A percentile compares a stretch with the other conserved stretches of the same genome.
phyloP scores from a whole-genome alignment of 768 basidiomycete species.

The Gloeopeniophorella convolvens region DNA sequence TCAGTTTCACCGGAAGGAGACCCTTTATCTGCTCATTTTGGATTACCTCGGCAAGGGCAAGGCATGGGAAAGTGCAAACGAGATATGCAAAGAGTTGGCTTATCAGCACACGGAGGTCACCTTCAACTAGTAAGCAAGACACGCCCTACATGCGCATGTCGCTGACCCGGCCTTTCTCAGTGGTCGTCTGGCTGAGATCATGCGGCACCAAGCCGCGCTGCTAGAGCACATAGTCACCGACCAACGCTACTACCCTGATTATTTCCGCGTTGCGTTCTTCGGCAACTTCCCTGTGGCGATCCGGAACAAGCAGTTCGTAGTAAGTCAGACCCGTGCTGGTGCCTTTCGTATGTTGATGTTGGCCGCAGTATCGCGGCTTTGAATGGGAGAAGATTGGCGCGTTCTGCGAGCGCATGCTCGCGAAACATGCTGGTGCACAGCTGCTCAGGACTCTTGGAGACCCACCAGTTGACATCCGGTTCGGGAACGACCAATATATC shows the following conservation, averaged over 20 bases:
- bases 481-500: slow-evolving; percentile 76
- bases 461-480: slow-evolving; percentile 74
- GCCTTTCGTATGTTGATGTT: neutral
- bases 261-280: slow-evolving; percentile 90
- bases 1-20: slow-evolving; percentile 91
- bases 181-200: slow-evolving; percentile 74
- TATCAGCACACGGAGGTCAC: slow-evolving; percentile 84
- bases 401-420: slow-evolving; percentile 87
- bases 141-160: neutral
- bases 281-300: slow-evolving; percentile 86
- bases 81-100: slow-evolving; percentile 88
- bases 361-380: slow-evolving; percentile 76
- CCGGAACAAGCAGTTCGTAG: slow-evolving; percentile 86
- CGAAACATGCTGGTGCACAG: slow-evolving; percentile 82
- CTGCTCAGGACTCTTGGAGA: slow-evolving; percentile 68
- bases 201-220: slow-evolving; percentile 81
- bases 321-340: slow-evolving; percentile 30
- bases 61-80: slow-evolving; percentile 94
- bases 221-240: slow-evolving; percentile 81
- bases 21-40: slow-evolving; percentile 83
- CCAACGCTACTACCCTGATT: slow-evolving; percentile 84
- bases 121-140: slow-evolving; percentile 72
- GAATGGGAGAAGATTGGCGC: slow-evolving; percentile 92
- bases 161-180: slow-evolving; percentile 32
- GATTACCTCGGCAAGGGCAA: slow-evolving; percentile 94